Evolutionary conservation across 2,329 filamentous ascomycete species (phyloP), one percentile per base, ranked within the genome.

Genomic region (Xylariaceae sp.): DNA sequence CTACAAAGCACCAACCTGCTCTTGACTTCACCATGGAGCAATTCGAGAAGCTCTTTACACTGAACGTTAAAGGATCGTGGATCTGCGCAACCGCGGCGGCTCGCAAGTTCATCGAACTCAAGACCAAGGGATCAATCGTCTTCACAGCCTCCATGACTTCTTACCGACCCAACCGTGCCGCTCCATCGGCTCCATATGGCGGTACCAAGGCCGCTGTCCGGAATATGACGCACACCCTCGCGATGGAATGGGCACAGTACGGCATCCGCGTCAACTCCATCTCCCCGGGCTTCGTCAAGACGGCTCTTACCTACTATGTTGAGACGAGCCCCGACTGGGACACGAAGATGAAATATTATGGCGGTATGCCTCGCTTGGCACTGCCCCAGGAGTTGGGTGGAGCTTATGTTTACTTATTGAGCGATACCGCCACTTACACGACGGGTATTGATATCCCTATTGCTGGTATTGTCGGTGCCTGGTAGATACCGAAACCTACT

Each of bases 391-490:
- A 83, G 64, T 65, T 83, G 2, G 78, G 78, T 2, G 78, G 79
- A 13, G 79, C 79, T 1, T 82, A 82, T 57, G 77, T 82, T 5
- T 82, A 82, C 56, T 62, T 82, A 50, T 62, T 82, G n/a, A 76
- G 72, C 50, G 79, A 82, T 51, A 71, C 73, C 9, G 74, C 75
- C n/a, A 73, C 67, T 33, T 78, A 78, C 59, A 79, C 76, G 5
- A 78, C 75, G 1, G 72, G 70, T 43, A 78, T 78, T 42, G 75
- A 79, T 56, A 78, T 79, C 36, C 75, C 74, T 0, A 71, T 77
- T 34, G 63, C 63, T 13, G 68, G 69, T 28, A 61, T 70, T 46
- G 65, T 71, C 6, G 69, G 68, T 36, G 66, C 61, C 39, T 57
- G 57, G 57, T 59, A 59, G 41, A 39, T 39, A 39, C 11, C 16